Conservation (phyloP, 768 basidiomycete species). For the Cyclocybe cylindracea region DNA sequence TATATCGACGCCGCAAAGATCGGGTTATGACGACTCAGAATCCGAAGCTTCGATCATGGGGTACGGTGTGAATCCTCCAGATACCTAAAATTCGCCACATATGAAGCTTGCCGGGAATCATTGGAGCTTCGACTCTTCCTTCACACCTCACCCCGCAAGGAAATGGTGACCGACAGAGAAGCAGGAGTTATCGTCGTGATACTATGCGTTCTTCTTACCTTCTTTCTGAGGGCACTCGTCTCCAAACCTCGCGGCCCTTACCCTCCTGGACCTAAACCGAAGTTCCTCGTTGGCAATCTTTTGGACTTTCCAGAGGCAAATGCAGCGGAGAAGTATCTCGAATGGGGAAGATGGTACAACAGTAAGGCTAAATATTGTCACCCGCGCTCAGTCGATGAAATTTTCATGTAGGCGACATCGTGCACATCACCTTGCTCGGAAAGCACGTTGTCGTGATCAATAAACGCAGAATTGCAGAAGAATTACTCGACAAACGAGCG, state of each 20-base stretch:
- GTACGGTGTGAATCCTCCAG: too few species aligned
- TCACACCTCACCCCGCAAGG: too few species aligned
- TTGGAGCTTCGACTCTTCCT: too few species aligned
- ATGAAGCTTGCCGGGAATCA: too few species aligned
- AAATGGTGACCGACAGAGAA: too few species aligned
- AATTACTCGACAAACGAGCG: constrained; percentile 45
- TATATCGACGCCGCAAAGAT: too few species aligned
- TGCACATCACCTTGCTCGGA: constrained; percentile 23
- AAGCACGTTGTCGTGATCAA: constrained; percentile 29
- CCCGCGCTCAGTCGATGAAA: not conserved
- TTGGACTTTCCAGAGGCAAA: constrained; percentile 10
- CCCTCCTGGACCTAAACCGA: constrained; percentile 23
- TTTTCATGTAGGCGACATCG: constrained; percentile 15
- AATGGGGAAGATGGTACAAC: constrained; percentile 17
- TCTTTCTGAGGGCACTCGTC: too few species aligned
- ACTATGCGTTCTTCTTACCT: too few species aligned
- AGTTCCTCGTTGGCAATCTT: constrained; percentile 23
- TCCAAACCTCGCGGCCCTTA: constrained; percentile 3
- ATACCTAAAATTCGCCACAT: too few species aligned
- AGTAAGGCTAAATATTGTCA: constrained; percentile 3
- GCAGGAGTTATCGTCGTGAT: too few species aligned
- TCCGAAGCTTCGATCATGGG: too few species aligned
- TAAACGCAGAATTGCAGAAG: constrained; percentile 16
- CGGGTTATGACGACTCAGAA: too few species aligned
- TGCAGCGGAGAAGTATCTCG: constrained; percentile 2